These are phyloP conservation scores for Fusarium equiseti DNA, from an alignment of 2,329 filamentous ascomycete species.

Conservation along the genomic window DNA sequence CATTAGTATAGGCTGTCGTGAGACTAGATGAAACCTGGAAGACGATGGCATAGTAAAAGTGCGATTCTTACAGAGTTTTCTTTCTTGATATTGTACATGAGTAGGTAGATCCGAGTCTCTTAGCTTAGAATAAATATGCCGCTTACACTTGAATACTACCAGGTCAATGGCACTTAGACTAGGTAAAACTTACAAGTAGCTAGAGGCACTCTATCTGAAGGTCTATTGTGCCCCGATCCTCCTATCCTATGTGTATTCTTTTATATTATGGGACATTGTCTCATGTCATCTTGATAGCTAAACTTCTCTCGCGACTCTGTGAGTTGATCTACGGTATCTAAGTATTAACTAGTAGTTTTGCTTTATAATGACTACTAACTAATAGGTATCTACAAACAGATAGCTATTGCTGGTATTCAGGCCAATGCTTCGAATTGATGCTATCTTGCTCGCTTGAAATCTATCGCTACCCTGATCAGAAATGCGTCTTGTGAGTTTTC, in stretches of 20 bases:
- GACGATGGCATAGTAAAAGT: constrained; percentile 14
- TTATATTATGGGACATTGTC: neutral
- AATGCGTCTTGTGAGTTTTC: neutral
- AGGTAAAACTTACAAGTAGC: neutral
- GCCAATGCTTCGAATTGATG: neutral
- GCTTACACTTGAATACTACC: neutral
- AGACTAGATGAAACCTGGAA: constrained; percentile 19
- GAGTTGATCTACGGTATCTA: neutral
- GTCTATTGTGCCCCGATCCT: neutral
- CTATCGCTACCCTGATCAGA: neutral
- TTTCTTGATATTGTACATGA: neutral
- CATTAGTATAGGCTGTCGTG: constrained; percentile 11
- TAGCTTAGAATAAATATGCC: neutral
- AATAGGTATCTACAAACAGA: neutral
- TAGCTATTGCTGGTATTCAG: neutral
- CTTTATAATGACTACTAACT: neutral
- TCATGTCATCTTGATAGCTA: neutral
- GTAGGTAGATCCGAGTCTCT: neutral
- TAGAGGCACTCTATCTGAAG: neutral
- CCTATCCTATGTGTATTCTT: neutral
- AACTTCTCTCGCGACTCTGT: neutral
- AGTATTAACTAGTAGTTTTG: neutral
- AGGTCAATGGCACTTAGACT: neutral
- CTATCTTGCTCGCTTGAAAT: neutral
- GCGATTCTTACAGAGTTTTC: constrained; percentile 4